Evolutionary conservation across 352 stramenopile genomes (phyloP).

Genomic region (Hyaloperonospora brassicae): DNA sequence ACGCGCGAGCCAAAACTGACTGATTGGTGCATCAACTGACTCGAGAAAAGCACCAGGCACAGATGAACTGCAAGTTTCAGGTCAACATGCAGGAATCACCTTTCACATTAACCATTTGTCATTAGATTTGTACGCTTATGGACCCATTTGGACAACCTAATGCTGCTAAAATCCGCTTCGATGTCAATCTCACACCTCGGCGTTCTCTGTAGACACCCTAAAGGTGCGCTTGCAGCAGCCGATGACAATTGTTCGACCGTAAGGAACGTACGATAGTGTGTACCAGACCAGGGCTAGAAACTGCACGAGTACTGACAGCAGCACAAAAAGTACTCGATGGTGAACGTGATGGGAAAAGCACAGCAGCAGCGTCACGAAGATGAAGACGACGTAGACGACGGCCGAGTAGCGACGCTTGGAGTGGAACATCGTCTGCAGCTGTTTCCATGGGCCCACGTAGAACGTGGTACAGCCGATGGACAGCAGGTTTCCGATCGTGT

Average conservation of each 20-base stretch:
- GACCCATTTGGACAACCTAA: neutral
- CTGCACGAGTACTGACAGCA: slow-evolving; percentile 69
- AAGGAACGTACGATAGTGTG: slow-evolving; percentile 84
- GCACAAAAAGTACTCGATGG: slow-evolving; percentile 58
- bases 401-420: slow-evolving; percentile 63
- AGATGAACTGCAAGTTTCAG: too few species aligned
- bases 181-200: slow-evolving; percentile 33
- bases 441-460: slow-evolving; percentile 78
- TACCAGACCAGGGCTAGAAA: slow-evolving; percentile 81
- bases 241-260: slow-evolving; percentile 61
- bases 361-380: slow-evolving; percentile 63
- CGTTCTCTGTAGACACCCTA: slow-evolving; percentile 36
- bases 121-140: too few species aligned
- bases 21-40: slow-evolving; percentile 12
- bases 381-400: slow-evolving; percentile 70
- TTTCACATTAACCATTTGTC: too few species aligned
- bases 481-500: slow-evolving; percentile 81
- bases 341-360: slow-evolving; percentile 66
- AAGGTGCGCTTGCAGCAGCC: slow-evolving; percentile 60
- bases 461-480: slow-evolving; percentile 78
- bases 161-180: slow-evolving; percentile 1
- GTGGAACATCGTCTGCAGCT: slow-evolving; percentile 80
- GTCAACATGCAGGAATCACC: too few species aligned
- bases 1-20: slow-evolving; percentile 46
- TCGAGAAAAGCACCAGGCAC: neutral